Conservation (phyloP, 2,329 filamentous ascomycete species). For the Arthrobotrys conoides region DNA sequence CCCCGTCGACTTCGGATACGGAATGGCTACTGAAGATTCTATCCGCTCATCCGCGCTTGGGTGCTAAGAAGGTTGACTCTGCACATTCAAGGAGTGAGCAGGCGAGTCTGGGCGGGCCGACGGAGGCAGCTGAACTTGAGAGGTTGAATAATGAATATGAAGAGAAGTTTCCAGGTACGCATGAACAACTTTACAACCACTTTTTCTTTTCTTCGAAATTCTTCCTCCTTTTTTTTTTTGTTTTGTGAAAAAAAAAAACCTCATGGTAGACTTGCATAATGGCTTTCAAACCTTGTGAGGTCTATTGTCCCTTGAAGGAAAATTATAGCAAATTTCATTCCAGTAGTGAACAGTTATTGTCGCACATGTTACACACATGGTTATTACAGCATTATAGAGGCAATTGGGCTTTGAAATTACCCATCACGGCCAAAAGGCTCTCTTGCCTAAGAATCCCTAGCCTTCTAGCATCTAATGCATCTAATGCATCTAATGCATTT, state of each 20-base stretch:
- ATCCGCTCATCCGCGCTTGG: slow-evolving; percentile 64
- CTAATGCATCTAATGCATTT: not conserved
- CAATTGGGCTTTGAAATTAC: slow-evolving; percentile 21
- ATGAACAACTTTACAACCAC: not conserved
- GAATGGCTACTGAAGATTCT: slow-evolving; percentile 63
- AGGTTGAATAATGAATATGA: slow-evolving; percentile 64
- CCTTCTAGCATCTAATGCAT: not conserved
- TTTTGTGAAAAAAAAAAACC: not conserved
- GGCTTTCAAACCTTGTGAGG: slow-evolving; percentile 21
- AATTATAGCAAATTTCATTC: slow-evolving; percentile 6
- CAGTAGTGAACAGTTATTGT: slow-evolving; percentile 13
- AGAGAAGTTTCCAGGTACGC: slow-evolving; percentile 63
- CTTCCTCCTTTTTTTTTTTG: not conserved
- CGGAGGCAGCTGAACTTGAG: slow-evolving; percentile 62
- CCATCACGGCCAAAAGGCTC: slow-evolving; percentile 14
- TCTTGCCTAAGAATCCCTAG: slow-evolving; percentile 14
- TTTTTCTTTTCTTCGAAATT: not conserved
- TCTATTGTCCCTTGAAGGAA: slow-evolving; percentile 6
- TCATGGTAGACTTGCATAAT: not conserved
- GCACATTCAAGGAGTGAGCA: slow-evolving; percentile 63
- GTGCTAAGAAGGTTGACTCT: slow-evolving; percentile 64
- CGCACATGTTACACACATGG: slow-evolving; percentile 16
- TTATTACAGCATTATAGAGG: not conserved
- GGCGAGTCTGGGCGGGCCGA: slow-evolving; percentile 61
- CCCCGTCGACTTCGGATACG: slow-evolving; percentile 61